Evolutionary conservation across 257 asterid species (phyloP), one percentile per base, ranked within the genome.

Genomic region (Osmanthus fragrans): DNA sequence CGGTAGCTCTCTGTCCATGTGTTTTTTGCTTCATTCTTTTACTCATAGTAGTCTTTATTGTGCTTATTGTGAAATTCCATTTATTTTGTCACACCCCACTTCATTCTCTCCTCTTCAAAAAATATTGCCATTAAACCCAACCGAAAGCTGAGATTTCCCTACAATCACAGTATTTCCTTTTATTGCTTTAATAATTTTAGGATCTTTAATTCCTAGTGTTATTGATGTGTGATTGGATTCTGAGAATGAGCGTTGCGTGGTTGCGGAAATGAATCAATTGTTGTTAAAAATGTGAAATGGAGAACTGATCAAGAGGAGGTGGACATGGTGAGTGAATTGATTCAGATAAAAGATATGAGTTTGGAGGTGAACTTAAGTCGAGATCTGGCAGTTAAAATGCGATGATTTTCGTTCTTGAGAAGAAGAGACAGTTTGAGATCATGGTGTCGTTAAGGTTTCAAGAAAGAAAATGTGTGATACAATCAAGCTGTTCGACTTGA

Each of bases 1-100:
- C 82, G 88, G 97, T 91, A 88, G 94, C 91, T 86, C 94, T 95
- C 3, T 93, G 99, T 77, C 98, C 98, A 12, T 95, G 93, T 81
- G 79, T 93, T 65, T 87, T 87, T 77, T 93, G 96, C 85, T 80
- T 91, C 70, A 76, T 90, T 77, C 88, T 95, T 18, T 29, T 89
- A 73, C 67, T 91, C 72, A 39, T 85, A 68, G 87, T 89, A 60
- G 85, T 88, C 21, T 81, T 92, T 40, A 73, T 91, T 60, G 80
- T 91, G 1, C 91, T 93, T 51, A 45, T 81, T 70, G 58, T 91
- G 91, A 90, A 93, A 80, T 93, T 95, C 90, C 99, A 84, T 66
- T 79, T 91, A 18, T 93, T 74, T 77, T 95, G 97, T 81, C 99
- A 91, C 87, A 91, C 97, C 23, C 98, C 99, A 32, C 88, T 94